These are phyloP conservation scores for Vitellaria paradoxa DNA, from an alignment of 179 eudicot genomes.

Conservation along the genomic window DNA sequence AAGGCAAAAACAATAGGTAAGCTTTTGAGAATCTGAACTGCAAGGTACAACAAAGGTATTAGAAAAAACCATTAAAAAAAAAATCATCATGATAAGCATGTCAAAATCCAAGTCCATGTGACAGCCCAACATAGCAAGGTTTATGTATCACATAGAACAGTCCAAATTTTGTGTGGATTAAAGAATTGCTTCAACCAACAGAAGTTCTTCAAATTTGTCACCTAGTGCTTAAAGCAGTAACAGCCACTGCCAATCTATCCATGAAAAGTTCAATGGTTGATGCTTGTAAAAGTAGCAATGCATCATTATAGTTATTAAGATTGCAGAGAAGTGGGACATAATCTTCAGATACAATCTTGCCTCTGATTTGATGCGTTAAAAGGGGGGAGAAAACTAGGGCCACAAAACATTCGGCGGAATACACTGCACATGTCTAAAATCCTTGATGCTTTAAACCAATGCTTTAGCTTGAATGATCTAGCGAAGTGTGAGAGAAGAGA, in stretches of 20 bases:
- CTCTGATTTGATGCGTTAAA: not conserved
- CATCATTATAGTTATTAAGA: not conserved
- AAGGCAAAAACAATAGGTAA: not conserved
- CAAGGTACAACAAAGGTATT: not conserved
- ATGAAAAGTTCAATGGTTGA: not conserved
- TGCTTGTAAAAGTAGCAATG: not conserved
- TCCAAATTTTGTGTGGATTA: not conserved
- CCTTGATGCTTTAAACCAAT: not conserved
- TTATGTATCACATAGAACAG: not conserved
- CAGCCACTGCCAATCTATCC: not conserved
- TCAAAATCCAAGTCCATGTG: not conserved
- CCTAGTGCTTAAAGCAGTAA: not conserved
- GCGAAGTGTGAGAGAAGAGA: not conserved
- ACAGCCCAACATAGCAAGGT: not conserved
- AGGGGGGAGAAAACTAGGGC: too few relatives aligned
- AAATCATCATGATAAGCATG: not conserved
- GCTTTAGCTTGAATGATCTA: slow-evolving; percentile 1
- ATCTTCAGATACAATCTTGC: not conserved
- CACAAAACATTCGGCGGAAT: not conserved
- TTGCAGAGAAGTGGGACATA: not conserved
- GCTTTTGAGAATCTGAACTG: not conserved
- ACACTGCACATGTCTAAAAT: not conserved
- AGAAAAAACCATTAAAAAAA: not conserved
- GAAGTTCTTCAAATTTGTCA: not conserved
- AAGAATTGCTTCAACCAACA: not conserved